Base-by-base conservation (phyloP, 805 yeast genomes). In the Hanseniaspora osmophila region DNA sequence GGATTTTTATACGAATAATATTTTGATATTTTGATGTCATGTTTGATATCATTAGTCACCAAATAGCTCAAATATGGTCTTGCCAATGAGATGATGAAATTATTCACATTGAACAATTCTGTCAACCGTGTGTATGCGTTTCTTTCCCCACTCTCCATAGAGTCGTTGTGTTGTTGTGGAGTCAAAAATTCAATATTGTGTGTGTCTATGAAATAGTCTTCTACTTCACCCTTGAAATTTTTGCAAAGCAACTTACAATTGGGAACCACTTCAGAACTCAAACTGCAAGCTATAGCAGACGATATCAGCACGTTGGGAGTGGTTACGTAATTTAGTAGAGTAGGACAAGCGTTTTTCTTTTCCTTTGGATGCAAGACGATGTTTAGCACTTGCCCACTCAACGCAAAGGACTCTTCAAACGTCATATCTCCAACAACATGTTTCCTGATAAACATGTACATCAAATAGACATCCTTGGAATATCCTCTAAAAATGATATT, bases 51-150 rank as follows among this genome's bases (percentile, higher is more conserved):
- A 51, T 84, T 81, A 33, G 84, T 78, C 39, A 92, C 73, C 47
- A 90, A 67, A 0, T 97, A 96, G 0, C 96, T 95, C 53, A 90
- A 67, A 56, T 90, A 92, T 0, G 97, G 96, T 50, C 96, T 72
- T 9, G 97, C 95, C 51, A 90, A 69, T 17, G 96, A 84, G 1
- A 88, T 88, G 30, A 92, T 71, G 57, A 86, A 90, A 61, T 88
- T 94, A 62, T 92, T 92, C 19, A 92, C 97, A 55, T 92, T 92
- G 67, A 90, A 92, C 48, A 90, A 70, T 60, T 92, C 97, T 0
- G 96, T 82, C 42, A 90, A 70, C 45, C 95, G 68, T 1, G 92
- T 83, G 58, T 90, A 90, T 0, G 96, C 95, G 37, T 73, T 70
- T 53, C 71, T 58, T 53, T 75, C 57, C 46, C 66, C 54, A 52